Evolutionary conservation across 306 rosid genomes (phyloP), one percentile per base, ranked within the genome.

Genomic region (Malus asiatica): DNA sequence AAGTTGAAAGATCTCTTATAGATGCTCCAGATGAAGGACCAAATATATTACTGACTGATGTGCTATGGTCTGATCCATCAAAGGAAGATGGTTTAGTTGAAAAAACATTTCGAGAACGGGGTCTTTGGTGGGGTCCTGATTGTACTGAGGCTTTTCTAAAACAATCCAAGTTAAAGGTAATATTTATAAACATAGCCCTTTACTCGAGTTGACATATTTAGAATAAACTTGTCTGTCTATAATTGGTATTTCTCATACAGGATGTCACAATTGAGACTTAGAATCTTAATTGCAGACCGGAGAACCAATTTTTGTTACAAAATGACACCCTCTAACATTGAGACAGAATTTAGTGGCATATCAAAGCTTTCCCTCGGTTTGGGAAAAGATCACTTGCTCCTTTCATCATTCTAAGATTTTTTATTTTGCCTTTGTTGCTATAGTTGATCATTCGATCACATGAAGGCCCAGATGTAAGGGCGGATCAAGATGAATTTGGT

Each of bases 371-470:
- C 59, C 45, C 27, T 76, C n/a, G 27, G 51, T 3, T 46, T 44
- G 30, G 38, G 55, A 40, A 29, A 70, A 52, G 23, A 30, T 80
- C 64, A 2, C 60, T 69, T 72, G n/a, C 32, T 52, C 38, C 63
- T 70, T 52, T 70, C 63, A 57, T 29, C 15, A 57, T 68, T 69
- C 68, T 62, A 62, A 72, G 79, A 40, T 29, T 78, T 60, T 29
- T 29, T 61, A 6, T 57, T 29, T 19, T 57, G n/a, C 29, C 71
- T 51, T 61, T 83, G 77, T 83, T 77, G 80, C 65, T 78, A 66
- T 81, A 94, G 98, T 86, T 90, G 89, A 91, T 94, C 81, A 90
- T 94, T 85, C 89, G 96, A 85, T 91, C 97, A 57, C 98, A 94
- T 84, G 94, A 91, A 86, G 97, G 96, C 58, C 98, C 98, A 19